Conservation (phyloP, 1,284 basidiomycete genomes). For the Cryptococcus amylolentus region DNA sequence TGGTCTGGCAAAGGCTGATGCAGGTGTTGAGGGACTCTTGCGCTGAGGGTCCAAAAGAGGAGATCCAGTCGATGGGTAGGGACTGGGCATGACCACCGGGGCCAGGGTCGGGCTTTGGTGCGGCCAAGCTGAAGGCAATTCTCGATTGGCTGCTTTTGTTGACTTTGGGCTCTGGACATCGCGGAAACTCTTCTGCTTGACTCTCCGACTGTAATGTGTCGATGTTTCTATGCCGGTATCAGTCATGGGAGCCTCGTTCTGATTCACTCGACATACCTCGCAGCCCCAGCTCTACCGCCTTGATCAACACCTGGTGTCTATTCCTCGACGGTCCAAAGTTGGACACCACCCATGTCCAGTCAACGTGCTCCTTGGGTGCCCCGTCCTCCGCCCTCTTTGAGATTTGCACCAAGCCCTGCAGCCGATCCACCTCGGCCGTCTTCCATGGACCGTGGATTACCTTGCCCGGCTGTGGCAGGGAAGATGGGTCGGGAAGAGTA, state of each 20-base stretch:
- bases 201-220: slow-evolving; percentile 8
- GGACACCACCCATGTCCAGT: slow-evolving; percentile 29
- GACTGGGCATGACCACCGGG: no score
- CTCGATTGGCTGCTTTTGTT: no score
- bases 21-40: no score
- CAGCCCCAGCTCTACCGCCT: slow-evolving; percentile 33
- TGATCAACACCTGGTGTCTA: slow-evolving; percentile 32
- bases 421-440: slow-evolving; percentile 7
- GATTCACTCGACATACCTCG: slow-evolving; percentile 17
- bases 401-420: slow-evolving; percentile 6
- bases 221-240: slow-evolving; percentile 4
- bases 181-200: slow-evolving; percentile 12
- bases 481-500: background rate
- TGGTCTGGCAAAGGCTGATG: no score
- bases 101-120: no score
- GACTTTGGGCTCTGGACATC: background rate
- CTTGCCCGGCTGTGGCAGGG: background rate
- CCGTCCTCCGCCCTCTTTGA: slow-evolving; percentile 8
- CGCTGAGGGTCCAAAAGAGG: no score
- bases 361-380: slow-evolving; percentile 15
- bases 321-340: slow-evolving; percentile 25
- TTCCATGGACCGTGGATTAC: slow-evolving; percentile 13
- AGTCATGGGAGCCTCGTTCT: background rate
- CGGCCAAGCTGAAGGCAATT: no score
- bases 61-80: no score